Conservation (phyloP, 192 early-diverging fungal genomes). For the Backusella circina region DNA sequence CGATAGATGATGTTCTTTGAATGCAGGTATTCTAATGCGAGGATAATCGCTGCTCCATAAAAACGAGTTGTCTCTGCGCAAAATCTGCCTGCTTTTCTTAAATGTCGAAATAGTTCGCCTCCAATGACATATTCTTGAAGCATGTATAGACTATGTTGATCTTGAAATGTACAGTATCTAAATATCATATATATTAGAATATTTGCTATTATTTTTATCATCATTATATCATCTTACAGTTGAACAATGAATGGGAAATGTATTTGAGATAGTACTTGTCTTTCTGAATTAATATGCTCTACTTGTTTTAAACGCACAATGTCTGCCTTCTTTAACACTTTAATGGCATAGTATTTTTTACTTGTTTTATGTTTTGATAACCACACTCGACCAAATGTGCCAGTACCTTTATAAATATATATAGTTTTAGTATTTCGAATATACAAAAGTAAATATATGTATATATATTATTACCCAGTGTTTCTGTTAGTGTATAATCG, state of each 20-base stretch:
- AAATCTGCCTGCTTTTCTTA: slow-evolving; percentile 79
- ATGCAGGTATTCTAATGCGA: slow-evolving; percentile 85
- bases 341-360: slow-evolving; percentile 88
- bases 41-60: slow-evolving; percentile 83
- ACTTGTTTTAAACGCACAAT: slow-evolving; percentile 92
- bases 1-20: slow-evolving; percentile 80
- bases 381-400: slow-evolving; percentile 95
- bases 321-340: slow-evolving; percentile 88
- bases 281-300: slow-evolving; percentile 95
- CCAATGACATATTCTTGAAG: slow-evolving; percentile 86
- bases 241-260: slow-evolving; percentile 87
- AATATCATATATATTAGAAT: background rate
- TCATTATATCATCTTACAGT: slow-evolving; percentile 58
- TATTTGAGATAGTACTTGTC: slow-evolving; percentile 78
- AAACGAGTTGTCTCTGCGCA: slow-evolving; percentile 81
- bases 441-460: background rate
- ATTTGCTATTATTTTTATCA: slow-evolving; percentile 40
- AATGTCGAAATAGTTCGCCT: slow-evolving; percentile 85
- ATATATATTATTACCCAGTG: slow-evolving; percentile 36
- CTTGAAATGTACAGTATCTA: slow-evolving; percentile 87
- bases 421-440: background rate
- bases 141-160: slow-evolving; percentile 78
- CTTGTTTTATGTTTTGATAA: slow-evolving; percentile 72
- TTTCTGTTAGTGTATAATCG: slow-evolving; percentile 46
- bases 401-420: slow-evolving; percentile 64